A percentile compares a stretch with the other conserved stretches of the same genome.
Conservation (phyloP, 2,329 filamentous ascomycete genomes). For the Cryphonectria japonica region DNA sequence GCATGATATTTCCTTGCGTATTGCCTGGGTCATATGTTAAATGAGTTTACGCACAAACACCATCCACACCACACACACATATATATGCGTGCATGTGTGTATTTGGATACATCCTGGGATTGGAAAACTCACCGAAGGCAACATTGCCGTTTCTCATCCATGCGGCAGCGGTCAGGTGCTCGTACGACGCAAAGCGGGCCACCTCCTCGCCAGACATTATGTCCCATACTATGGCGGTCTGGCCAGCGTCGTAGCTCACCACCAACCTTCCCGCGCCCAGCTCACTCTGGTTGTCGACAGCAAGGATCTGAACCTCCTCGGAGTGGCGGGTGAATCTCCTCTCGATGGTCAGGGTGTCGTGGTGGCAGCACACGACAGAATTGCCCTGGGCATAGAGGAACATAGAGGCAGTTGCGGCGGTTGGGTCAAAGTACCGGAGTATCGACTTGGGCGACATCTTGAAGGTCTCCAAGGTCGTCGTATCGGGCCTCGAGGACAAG, state of each 20-base stretch:
- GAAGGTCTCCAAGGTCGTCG: conserved; percentile 55
- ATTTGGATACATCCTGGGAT: neutral
- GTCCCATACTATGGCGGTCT: conserved; percentile 97
- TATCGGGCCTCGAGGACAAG: conserved; percentile 51
- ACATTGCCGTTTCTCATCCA: conserved; percentile 99
- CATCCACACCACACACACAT: too few species aligned
- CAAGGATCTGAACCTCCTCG: conserved; percentile 81
- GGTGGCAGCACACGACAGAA: conserved; percentile 83
- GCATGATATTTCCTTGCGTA: conserved; percentile 85
- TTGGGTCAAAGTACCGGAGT: conserved; percentile 74
- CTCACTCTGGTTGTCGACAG: conserved; percentile 90
- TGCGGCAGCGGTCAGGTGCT: conserved; percentile 78
- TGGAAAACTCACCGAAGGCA: conserved; percentile 75
- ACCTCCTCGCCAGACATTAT: conserved; percentile 89
- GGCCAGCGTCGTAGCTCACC: conserved; percentile 88
- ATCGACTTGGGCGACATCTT: conserved; percentile 55
- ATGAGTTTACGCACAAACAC: too few species aligned
- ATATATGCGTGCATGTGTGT: too few species aligned
- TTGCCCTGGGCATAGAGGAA: conserved; percentile 87
- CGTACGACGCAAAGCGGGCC: conserved; percentile 89
- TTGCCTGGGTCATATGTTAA: conserved; percentile 65
- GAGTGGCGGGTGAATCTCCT: conserved; percentile 81
- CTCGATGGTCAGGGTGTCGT: conserved; percentile 90
- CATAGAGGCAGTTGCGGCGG: conserved; percentile 87
- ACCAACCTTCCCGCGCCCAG: conserved; percentile 81